Base-by-base conservation (phyloP, 371 early-diverging fungal genomes). In the Mortierella sp. region DNA sequence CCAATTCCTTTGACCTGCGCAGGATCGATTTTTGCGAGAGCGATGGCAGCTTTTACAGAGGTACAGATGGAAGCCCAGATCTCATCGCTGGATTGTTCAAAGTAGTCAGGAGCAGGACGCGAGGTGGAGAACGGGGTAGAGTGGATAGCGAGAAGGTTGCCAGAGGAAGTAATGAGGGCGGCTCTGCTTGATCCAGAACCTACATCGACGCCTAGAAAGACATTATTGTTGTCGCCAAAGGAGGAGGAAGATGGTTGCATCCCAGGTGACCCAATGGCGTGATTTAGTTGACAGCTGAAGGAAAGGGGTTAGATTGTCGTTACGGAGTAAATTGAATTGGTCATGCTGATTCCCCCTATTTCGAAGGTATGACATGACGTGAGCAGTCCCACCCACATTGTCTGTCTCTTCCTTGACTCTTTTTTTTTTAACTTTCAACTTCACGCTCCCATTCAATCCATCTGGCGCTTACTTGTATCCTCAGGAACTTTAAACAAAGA, bases 121-220 rank as follows among this genome's bases (percentile, higher is more conserved):
- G 87, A 81, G 32, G 86, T 84, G 1, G 72, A 77, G 61, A 84
- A 90, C 26, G 84, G 87, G 6, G 68, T 78, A 37, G 68, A 77
- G 18, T 86, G 83, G 5, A 89, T 88, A 62, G 81, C 86, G n/a
- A 88, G 72, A 3, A 93, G 75, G 22, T 76, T 73, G 6, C 93
- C 93, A 5, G 86, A 58, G 11, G 66, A 64, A 57, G 89, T 84
- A 58, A 92, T 88, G 26, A 94, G 84, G 10, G 88, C 90, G 8
- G 92, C 91, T 28, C 94, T 87, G 28, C 89, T 91, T 28, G 90
- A 90, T 24, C 92, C 88, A 20, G 93, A 92, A 24, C 94, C 94
- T 26, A 93, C 93, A 70, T 93, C 94, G 39, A 93, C 88, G 52
- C 94, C 94, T 32, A 93, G 84, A 75, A 86, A 93, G 54, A 75